These are phyloP conservation scores for Talaromyces albobiverticillius DNA, from an alignment of 2,329 filamentous ascomycete genomes.

Conservation along the genomic window DNA sequence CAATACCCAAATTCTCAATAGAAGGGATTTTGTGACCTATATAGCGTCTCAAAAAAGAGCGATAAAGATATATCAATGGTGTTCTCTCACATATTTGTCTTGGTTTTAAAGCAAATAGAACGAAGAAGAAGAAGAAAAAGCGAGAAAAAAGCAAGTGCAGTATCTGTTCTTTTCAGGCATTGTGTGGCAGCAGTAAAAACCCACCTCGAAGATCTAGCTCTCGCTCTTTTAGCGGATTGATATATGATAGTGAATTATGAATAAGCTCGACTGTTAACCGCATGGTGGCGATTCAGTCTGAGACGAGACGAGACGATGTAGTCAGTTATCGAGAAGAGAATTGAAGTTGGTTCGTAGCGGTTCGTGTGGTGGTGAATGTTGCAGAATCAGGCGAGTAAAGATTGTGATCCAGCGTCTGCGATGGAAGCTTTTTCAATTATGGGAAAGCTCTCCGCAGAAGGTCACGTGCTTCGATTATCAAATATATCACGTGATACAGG, in stretches of 20 bases:
- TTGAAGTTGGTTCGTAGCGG: background rate
- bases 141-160: constrained; percentile 69
- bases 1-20: constrained; percentile 96
- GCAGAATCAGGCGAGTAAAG: background rate
- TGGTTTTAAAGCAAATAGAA: constrained; percentile 19
- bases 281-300: constrained; percentile 60
- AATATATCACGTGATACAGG: too few relatives aligned
- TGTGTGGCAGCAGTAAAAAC: constrained; percentile 51
- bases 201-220: constrained; percentile 99
- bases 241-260: constrained; percentile 90
- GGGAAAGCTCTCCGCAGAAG: constrained; percentile 4
- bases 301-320: too few relatives aligned
- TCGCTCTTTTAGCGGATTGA: constrained; percentile 97
- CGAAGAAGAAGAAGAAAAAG: constrained; percentile 10
- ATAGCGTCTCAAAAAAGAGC: constrained; percentile 38
- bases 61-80: constrained; percentile 75
- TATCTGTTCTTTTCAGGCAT: constrained; percentile 86
- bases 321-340: background rate
- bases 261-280: constrained; percentile 95
- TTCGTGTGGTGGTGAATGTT: background rate
- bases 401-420: background rate
- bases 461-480: constrained; percentile 1
- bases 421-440: background rate
- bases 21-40: constrained; percentile 96
- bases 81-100: constrained; percentile 51